These are phyloP conservation scores for Linderina pennispora DNA, from an alignment of 192 early-diverging fungal species.

Conservation along the genomic window DNA sequence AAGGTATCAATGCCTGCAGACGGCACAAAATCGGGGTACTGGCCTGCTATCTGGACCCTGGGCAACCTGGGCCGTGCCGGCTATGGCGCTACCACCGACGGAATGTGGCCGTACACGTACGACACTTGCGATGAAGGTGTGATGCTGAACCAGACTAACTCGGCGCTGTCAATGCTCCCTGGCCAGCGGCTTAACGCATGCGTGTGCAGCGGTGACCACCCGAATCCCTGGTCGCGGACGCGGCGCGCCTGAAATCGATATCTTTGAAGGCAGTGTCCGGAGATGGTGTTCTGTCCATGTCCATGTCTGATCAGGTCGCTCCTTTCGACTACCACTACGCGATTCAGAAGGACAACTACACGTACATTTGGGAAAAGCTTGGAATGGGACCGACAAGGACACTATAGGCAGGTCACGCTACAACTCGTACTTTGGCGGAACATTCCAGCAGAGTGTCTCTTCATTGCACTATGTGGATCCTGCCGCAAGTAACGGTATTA, in stretches of 20 bases:
- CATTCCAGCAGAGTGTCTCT: constrained; percentile 48
- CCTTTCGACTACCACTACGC: constrained; percentile 50
- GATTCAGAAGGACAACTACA: constrained; percentile 35
- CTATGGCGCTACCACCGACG: constrained; percentile 53
- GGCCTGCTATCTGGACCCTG: constrained; percentile 54
- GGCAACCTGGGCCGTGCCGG: constrained; percentile 56
- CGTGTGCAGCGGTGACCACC: constrained; percentile 49
- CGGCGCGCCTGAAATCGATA: constrained; percentile 53
- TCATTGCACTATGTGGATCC: constrained; percentile 35
- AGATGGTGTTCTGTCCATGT: constrained; percentile 21
- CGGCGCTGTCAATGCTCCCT: constrained; percentile 47
- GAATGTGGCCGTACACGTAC: constrained; percentile 52
- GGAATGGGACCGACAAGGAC: constrained; percentile 5
- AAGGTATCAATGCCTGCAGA: constrained; percentile 51
- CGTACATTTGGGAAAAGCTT: constrained; percentile 42
- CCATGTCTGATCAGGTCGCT: constrained; percentile 49
- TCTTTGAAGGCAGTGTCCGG: constrained; percentile 45
- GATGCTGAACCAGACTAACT: constrained; percentile 51
- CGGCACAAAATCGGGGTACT: constrained; percentile 43
- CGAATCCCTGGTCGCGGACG: constrained; percentile 48
- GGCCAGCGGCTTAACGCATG: constrained; percentile 53
- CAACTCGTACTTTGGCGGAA: constrained; percentile 46
- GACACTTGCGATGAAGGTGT: constrained; percentile 50
- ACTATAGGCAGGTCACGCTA: constrained; percentile 21
- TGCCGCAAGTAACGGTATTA: constrained; percentile 20